Evolutionary conservation across 352 stramenopile genomes (phyloP).

Genomic region (Phytophthora sojae): DNA sequence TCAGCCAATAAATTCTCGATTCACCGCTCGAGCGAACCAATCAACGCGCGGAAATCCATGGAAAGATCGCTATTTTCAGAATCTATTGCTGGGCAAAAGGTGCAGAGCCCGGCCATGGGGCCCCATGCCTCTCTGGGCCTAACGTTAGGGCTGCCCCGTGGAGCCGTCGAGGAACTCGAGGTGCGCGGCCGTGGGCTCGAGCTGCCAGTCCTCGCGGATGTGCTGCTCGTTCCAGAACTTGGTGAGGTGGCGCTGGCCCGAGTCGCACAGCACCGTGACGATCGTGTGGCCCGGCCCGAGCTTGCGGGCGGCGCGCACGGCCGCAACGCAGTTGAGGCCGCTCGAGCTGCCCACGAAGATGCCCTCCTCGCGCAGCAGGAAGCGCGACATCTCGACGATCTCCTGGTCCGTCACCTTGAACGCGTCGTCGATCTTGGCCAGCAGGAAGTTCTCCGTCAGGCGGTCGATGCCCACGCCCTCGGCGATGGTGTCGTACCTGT

Average conservation of each 20-base stretch:
- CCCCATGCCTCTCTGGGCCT: too few relatives aligned
- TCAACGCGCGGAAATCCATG: slow-evolving; percentile 31
- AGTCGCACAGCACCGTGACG: slow-evolving; percentile 91
- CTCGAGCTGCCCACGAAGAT: slow-evolving; percentile 95
- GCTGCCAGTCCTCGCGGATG: slow-evolving; percentile 73
- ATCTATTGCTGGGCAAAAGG: slow-evolving; percentile 3
- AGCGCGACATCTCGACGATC: slow-evolving; percentile 98
- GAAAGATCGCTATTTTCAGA: slow-evolving; percentile 33
- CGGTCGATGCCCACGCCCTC: slow-evolving; percentile 98
- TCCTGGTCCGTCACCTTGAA: slow-evolving; percentile 95
- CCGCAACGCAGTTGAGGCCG: slow-evolving; percentile 87
- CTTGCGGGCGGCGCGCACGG: slow-evolving; percentile 73
- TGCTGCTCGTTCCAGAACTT: slow-evolving; percentile 91
- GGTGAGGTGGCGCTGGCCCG: slow-evolving; percentile 88
- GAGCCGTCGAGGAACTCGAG: slow-evolving; percentile 82
- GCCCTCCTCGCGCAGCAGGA: slow-evolving; percentile 95
- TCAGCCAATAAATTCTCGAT: slow-evolving; percentile 5
- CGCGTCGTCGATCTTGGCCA: slow-evolving; percentile 90
- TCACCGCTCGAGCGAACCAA: slow-evolving; percentile 2
- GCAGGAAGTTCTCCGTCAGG: slow-evolving; percentile 96
- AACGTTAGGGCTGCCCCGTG: slow-evolving; percentile 75
- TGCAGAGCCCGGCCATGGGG: neutral
- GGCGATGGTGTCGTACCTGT: slow-evolving; percentile 96
- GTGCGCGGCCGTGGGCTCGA: slow-evolving; percentile 56
- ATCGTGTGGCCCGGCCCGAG: slow-evolving; percentile 85